Base-by-base conservation (phyloP, 2,329 filamentous ascomycete genomes). In the Truncatella angustata region DNA sequence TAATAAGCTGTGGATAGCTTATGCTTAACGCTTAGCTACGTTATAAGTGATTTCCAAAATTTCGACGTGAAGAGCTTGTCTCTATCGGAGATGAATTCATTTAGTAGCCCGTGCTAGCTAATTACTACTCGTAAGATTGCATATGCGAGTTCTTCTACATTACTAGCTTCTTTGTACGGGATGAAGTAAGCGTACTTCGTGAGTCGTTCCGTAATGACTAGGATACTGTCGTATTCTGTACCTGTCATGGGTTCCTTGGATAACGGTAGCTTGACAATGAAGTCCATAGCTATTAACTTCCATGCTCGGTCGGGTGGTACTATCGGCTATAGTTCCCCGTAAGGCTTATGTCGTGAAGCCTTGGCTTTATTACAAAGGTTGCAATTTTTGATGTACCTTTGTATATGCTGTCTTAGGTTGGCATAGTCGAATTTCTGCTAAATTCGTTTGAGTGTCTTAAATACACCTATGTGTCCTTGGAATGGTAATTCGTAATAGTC, bases 41-140 rank as follows among this genome's bases (percentile, higher is more conserved):
- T 21, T 48, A 30, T 49, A 18, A 47, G 16, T 16, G 14, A 45
- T 50, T 43, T 46, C 11, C 10, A 52, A 30, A 24, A 20, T 36
- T 32, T 49, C 35, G 36, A 44, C 30, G n/a, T 47, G 14, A 53
- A 32, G 6, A 48, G 18, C 26, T 48, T 48, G 16, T 48, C 16
- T 36, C 26, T 18, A 30, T 49, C 20, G 11, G 20, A 49, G 14
- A 40, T 39, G 24, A 34, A 18, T 14, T 43, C 26, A 26, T 37
- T 21, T 49, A 23, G 23, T 49, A 42, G 26, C 21, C 34, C 28
- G 20, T 34, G 2, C 10, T 24, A 7, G 5, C 2, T 28, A 12
- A n/a, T 9, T 24, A 49, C n/a, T 2, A 6, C 26, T 43, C 14
- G 3, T 12, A 43, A 4, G 3, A 43, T 23, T 3, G 6, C 26